A percentile compares a stretch with the other conserved stretches of the same genome.
Evolutionary conservation across 805 yeast species (phyloP).

Genomic region (Monosporozyma solicola): DNA sequence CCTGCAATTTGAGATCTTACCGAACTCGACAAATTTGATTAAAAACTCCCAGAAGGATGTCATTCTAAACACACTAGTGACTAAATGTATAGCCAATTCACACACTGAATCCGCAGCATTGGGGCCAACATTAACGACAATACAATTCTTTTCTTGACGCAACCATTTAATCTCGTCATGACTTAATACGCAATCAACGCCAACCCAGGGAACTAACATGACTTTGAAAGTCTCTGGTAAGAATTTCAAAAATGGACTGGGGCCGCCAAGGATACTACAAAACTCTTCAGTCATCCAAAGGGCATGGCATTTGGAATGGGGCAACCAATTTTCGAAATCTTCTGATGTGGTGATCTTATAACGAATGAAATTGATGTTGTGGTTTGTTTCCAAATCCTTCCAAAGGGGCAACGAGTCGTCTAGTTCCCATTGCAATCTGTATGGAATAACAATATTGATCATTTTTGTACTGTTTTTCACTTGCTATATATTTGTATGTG

Average conservation of each 20-base stretch:
- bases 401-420: constrained; percentile 40
- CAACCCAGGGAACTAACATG: constrained; percentile 52
- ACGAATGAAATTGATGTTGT: constrained; percentile 30
- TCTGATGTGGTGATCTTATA: constrained; percentile 37
- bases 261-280: constrained; percentile 37
- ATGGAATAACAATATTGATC: constrained; percentile 24
- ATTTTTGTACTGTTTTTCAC: too few relatives aligned
- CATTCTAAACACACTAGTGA: constrained; percentile 53
- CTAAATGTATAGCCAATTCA: constrained; percentile 53
- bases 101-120: constrained; percentile 62
- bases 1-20: constrained; percentile 41
- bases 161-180: constrained; percentile 23
- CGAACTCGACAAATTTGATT: constrained; percentile 32
- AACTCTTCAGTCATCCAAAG: constrained; percentile 50
- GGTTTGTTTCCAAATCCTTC: constrained; percentile 31
- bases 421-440: constrained; percentile 34
- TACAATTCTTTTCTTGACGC: constrained; percentile 37
- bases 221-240: constrained; percentile 42
- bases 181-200: constrained; percentile 46
- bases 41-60: constrained; percentile 39
- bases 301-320: constrained; percentile 37
- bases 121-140: constrained; percentile 53
- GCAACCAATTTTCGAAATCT: constrained; percentile 35
- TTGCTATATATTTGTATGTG: too few relatives aligned
- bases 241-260: constrained; percentile 35